Base-by-base conservation (phyloP, 2,329 filamentous ascomycete genomes). In the Chaetothyriales sp. region DNA sequence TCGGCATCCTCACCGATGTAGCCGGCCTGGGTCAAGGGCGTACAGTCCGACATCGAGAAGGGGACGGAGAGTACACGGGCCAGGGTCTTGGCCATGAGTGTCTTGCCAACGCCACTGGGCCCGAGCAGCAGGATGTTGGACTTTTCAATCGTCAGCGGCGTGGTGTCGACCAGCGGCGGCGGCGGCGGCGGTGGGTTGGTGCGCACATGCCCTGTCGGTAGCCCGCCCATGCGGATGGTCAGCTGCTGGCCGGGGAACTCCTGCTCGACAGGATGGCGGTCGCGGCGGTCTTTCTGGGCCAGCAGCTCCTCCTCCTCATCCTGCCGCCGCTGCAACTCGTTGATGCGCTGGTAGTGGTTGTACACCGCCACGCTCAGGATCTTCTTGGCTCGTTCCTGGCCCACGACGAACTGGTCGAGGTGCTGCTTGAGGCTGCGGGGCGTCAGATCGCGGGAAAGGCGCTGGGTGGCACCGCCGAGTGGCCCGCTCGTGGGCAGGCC, bases 1-100 rank as follows among this genome's bases (percentile, higher is more conserved):
- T 98, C 92, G n/a, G 90, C 90, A 64, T 98, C 92, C 63, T 96
- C 90, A 26, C 92, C 92, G 59, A 98, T 95, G 61, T 98, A 98
- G 22, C 92, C 90, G 3, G 90, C 90, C 68, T 95, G 90, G 0
- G 90, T 96, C 57, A 96, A 88, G 5, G 89, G 86, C 48, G 92
- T 95, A 66, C 90, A 96, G 67, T 96, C 90, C 54, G 86, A 90
- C 67, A 95, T 95, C 55, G 86, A 88, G 63, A 95, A 94, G 0
- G 92, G 92, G 0, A 96, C 88, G 54, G 92, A 90, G n/a, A 98
- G 77, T 49, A 92, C 83, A 62, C 88, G 83, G 59, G 90, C 92
- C 42, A 96, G 71, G 0, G 90, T 96, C 67, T 89, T 93, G 49
- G 60, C 78, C 70, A 98, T 96, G 55, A 96, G 81, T 0, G 92